A percentile compares a stretch with the other conserved stretches of the same genome.
These are phyloP conservation scores for Aspergillus terreus DNA, from an alignment of 2,329 filamentous ascomycete species.

Conservation along the genomic window DNA sequence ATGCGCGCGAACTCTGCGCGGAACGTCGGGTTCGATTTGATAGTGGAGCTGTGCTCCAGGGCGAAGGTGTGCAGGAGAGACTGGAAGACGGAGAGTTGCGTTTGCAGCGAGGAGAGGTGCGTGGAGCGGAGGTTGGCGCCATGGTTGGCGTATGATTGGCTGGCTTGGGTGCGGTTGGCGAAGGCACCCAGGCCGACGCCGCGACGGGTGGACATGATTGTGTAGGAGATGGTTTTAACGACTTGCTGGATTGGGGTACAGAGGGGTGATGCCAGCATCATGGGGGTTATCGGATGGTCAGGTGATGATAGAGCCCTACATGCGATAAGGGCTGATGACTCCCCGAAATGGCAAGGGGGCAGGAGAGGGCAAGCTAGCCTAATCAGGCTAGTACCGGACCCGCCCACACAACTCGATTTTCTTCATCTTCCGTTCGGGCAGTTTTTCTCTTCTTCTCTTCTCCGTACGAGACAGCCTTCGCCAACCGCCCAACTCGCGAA, in stretches of 20 bases:
- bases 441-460: slow-evolving; percentile 22
- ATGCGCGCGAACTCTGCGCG: slow-evolving; percentile 97
- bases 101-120: slow-evolving; percentile 81
- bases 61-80: slow-evolving; percentile 93
- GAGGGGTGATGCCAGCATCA: neutral
- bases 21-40: slow-evolving; percentile 91
- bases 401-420: slow-evolving; percentile 35
- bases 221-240: neutral
- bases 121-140: slow-evolving; percentile 79
- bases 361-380: neutral
- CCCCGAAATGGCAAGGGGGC: slow-evolving; percentile 2
- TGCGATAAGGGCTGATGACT: slow-evolving; percentile 5
- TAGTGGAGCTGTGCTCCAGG: slow-evolving; percentile 89
- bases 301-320: slow-evolving; percentile 22
- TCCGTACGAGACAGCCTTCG: slow-evolving; percentile 32
- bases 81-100: slow-evolving; percentile 93
- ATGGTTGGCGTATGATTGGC: slow-evolving; percentile 85
- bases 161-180: slow-evolving; percentile 76
- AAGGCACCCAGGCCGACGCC: slow-evolving; percentile 90
- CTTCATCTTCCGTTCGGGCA: slow-evolving; percentile 1
- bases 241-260: neutral
- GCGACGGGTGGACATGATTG: slow-evolving; percentile 43
- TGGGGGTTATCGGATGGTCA: slow-evolving; percentile 14
- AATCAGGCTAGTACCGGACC: slow-evolving; percentile 18
- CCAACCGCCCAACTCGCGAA: slow-evolving; percentile 38